A percentile compares a stretch with the other conserved stretches of the same genome.
These are phyloP conservation scores for Phytopythium mirpurense DNA, from an alignment of 352 stramenopile species.

Conservation along the genomic window DNA sequence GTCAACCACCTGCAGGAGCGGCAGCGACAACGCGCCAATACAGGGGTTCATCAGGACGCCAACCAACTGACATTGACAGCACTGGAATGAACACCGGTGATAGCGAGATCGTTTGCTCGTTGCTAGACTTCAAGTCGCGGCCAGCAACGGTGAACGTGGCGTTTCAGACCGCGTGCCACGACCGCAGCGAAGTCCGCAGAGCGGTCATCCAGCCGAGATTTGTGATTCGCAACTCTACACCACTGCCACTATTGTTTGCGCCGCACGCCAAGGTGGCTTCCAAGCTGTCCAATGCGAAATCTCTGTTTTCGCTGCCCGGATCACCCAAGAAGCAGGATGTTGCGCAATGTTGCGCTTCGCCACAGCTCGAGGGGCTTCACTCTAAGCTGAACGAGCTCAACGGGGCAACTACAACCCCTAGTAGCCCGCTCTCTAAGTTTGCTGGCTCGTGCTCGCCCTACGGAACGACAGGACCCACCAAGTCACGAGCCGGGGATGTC, in stretches of 20 bases:
- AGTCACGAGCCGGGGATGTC: slow-evolving; percentile 14
- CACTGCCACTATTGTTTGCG: slow-evolving; percentile 45
- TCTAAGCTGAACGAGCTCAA: slow-evolving; percentile 62
- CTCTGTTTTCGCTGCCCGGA: slow-evolving; percentile 51
- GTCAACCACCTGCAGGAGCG: not conserved
- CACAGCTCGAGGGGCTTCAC: slow-evolving; percentile 68
- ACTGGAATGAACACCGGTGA: slow-evolving; percentile 10
- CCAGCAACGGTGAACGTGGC: slow-evolving; percentile 61
- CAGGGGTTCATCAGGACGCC: slow-evolving; percentile 1
- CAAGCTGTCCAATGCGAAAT: slow-evolving; percentile 52
- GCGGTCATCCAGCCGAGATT: slow-evolving; percentile 66
- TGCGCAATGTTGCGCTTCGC: slow-evolving; percentile 41
- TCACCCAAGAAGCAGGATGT: slow-evolving; percentile 34
- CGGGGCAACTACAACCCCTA: slow-evolving; percentile 29
- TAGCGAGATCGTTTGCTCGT: slow-evolving; percentile 34
- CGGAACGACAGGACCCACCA: not conserved
- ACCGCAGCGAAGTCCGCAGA: slow-evolving; percentile 40
- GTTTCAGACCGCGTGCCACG: slow-evolving; percentile 40
- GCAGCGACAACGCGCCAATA: no score
- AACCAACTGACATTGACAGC: slow-evolving; percentile 3
- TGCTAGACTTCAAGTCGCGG: slow-evolving; percentile 53
- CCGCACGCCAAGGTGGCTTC: slow-evolving; percentile 43
- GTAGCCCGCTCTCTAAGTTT: not conserved
- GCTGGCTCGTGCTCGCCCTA: no score
- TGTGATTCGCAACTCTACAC: slow-evolving; percentile 56